phyloP scores from a whole-genome alignment of 345 rosid genomes.

The Eucalyptus pauciflora region DNA sequence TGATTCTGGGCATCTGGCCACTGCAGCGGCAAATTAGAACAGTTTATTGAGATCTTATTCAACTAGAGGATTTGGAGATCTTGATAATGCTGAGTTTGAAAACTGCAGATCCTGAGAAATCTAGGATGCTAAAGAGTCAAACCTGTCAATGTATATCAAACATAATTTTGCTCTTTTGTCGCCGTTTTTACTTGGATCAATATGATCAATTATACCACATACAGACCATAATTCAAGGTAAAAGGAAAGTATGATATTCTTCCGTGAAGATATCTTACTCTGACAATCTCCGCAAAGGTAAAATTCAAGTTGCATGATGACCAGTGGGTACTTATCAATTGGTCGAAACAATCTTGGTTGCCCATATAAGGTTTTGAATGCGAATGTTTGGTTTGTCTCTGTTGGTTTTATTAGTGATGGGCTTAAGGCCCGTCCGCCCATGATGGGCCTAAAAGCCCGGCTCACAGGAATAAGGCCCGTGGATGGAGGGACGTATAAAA shows the following conservation, averaged over 20 bases:
- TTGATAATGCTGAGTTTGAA: background rate
- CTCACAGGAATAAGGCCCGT: too few species aligned
- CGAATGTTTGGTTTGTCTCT: conserved; percentile 10
- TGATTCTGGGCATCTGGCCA: background rate
- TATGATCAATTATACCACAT: background rate
- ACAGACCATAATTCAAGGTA: background rate
- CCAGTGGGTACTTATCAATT: conserved; percentile 32
- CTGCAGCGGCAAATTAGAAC: background rate
- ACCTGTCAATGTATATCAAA: background rate
- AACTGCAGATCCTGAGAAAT: background rate
- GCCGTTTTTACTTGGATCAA: background rate
- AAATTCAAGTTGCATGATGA: background rate
- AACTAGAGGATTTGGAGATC: background rate
- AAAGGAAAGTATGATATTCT: background rate
- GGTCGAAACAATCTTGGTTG: conserved; percentile 80
- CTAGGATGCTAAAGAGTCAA: background rate
- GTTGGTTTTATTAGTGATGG: too few species aligned
- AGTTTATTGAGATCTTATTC: background rate
- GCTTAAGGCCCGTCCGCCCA: too few species aligned
- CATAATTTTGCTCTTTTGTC: background rate
- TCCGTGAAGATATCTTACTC: background rate
- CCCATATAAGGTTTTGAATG: conserved; percentile 4
- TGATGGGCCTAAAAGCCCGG: too few species aligned
- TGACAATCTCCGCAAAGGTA: background rate
- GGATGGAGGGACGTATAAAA: too few species aligned